Evolutionary conservation across 2,329 filamentous ascomycete species (phyloP).

Genomic region (Paraconiothyrium brasiliense): DNA sequence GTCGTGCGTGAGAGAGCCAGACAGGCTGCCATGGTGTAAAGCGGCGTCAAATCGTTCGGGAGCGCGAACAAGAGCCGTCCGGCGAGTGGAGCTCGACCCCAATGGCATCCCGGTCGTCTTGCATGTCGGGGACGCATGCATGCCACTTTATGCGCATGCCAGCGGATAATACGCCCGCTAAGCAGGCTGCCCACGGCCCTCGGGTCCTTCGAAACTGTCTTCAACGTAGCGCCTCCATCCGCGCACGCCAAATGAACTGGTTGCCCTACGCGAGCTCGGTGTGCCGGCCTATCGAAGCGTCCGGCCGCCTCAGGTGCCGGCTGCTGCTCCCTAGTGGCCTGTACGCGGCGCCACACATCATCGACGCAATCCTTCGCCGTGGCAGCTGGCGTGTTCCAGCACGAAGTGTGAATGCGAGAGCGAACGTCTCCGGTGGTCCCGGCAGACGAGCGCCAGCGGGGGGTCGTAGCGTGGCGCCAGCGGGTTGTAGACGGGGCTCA

Average conservation of each 20-base stretch:
- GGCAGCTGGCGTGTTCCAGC: constrained; percentile 1
- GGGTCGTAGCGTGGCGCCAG: too few species aligned
- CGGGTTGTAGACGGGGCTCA: too few species aligned
- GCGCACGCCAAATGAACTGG: constrained; percentile 23
- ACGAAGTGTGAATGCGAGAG: constrained; percentile 5
- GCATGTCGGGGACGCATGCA: constrained; percentile 42
- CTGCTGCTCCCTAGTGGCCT: constrained; percentile 16
- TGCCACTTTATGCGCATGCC: constrained; percentile 38
- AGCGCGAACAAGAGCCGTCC: constrained; percentile 29
- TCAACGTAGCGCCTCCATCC: constrained; percentile 23
- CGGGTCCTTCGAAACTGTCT: constrained; percentile 31
- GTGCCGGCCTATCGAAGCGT: constrained; percentile 17
- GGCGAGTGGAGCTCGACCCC: constrained; percentile 35
- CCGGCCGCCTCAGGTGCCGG: constrained; percentile 23
- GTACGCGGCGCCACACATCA: constrained; percentile 18
- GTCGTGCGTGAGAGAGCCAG: background rate
- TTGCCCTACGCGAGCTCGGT: constrained; percentile 11
- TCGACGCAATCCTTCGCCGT: constrained; percentile 5
- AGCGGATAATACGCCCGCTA: constrained; percentile 33
- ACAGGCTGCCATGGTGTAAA: background rate
- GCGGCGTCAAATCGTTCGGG: constrained; percentile 16
- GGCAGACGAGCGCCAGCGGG: background rate
- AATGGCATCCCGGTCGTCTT: constrained; percentile 32
- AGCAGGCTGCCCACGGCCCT: constrained; percentile 27
- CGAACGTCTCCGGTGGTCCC: constrained; percentile 11